phyloP scores from a whole-genome alignment of 345 rosid genomes.

The Linum tenue region DNA sequence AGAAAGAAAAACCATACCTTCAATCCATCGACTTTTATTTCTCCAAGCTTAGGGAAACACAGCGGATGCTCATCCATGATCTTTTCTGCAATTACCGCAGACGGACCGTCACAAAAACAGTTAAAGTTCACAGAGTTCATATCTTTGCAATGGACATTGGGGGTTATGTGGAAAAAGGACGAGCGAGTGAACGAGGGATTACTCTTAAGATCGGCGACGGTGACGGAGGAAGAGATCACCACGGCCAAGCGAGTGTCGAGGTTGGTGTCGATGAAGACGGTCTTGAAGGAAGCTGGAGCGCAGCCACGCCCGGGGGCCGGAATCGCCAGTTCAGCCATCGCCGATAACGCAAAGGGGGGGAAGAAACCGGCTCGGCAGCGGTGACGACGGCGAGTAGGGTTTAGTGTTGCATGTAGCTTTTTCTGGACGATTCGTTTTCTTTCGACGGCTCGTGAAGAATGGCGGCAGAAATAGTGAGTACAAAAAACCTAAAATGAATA shows the following conservation, averaged over 20 bases:
- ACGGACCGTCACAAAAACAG: neutral
- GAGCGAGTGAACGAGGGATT: neutral
- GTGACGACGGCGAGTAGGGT: neutral
- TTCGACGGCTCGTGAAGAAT: no score
- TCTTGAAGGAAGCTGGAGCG: conserved; percentile 4
- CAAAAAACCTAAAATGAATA: no score
- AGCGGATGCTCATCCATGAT: conserved; percentile 30
- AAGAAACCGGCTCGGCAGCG: neutral
- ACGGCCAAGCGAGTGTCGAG: conserved; percentile 48
- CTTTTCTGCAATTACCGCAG: conserved; percentile 28
- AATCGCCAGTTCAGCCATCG: neutral
- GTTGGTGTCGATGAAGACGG: conserved; percentile 50
- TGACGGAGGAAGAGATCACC: conserved; percentile 36
- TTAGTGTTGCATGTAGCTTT: no score
- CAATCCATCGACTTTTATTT: conserved; percentile 35
- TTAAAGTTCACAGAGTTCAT: neutral
- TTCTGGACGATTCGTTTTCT: no score
- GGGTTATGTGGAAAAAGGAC: no score
- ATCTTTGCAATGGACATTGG: no score
- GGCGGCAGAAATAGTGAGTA: no score
- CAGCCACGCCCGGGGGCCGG: neutral
- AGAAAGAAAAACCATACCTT: conserved; percentile 32
- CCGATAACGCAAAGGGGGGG: neutral
- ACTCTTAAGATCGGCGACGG: conserved; percentile 55
- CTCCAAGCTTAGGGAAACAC: conserved; percentile 45